These are phyloP conservation scores for Metschnikowia drakensbergensis DNA, from an alignment of 805 yeast species.

Conservation along the genomic window DNA sequence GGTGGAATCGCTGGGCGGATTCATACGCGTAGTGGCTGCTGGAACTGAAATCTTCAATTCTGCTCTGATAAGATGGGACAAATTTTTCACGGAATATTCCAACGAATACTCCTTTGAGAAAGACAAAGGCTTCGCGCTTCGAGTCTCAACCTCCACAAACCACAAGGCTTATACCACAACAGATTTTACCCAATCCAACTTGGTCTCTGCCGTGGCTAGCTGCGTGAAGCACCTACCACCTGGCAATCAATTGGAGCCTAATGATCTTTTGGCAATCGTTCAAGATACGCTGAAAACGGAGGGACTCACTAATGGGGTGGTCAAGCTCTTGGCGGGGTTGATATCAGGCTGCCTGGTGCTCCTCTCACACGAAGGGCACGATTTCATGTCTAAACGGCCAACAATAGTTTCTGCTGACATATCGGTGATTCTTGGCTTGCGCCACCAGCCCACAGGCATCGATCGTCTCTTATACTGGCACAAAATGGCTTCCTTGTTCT, in stretches of 20 bases:
- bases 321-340: slow-evolving; percentile 39
- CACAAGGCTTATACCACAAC: slow-evolving; percentile 16
- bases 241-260: slow-evolving; percentile 29
- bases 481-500: slow-evolving; percentile 42
- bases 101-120: slow-evolving; percentile 32
- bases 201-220: slow-evolving; percentile 53
- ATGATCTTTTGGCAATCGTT: slow-evolving; percentile 23
- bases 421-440: slow-evolving; percentile 19
- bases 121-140: slow-evolving; percentile 37
- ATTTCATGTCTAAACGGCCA: slow-evolving; percentile 12
- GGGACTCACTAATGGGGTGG: slow-evolving; percentile 26
- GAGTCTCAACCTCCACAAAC: slow-evolving; percentile 19
- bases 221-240: slow-evolving; percentile 45
- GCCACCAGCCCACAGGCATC: slow-evolving; percentile 10
- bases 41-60: not conserved
- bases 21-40: not conserved
- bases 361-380: slow-evolving; percentile 16
- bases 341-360: slow-evolving; percentile 28
- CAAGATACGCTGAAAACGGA: slow-evolving; percentile 21
- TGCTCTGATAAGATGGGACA: not conserved
- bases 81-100: slow-evolving; percentile 14
- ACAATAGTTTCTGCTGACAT: slow-evolving; percentile 10
- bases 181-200: slow-evolving; percentile 47
- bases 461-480: slow-evolving; percentile 28
- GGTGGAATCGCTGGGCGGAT: not conserved